Conservation (phyloP, 179 eudicot species). For the Carnegiea gigantea region DNA sequence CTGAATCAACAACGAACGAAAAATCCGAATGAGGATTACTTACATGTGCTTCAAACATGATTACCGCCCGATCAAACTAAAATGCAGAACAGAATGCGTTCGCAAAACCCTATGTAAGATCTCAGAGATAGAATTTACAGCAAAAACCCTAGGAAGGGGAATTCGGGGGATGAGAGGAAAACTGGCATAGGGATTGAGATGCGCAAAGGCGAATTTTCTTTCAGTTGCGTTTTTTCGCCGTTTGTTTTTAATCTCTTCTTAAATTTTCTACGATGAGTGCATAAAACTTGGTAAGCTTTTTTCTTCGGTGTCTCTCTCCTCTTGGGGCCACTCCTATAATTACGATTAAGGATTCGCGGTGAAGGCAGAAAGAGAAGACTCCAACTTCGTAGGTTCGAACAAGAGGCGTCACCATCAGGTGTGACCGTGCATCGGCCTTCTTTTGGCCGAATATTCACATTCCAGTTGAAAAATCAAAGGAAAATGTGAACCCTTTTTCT, state of each 20-base stretch:
- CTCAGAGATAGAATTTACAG: slow-evolving; percentile 15
- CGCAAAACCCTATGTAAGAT: slow-evolving; percentile 5
- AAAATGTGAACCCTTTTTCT: no score
- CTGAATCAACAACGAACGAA: slow-evolving; percentile 1
- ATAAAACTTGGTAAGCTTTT: neutral
- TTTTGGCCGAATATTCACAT: neutral
- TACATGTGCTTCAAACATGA: slow-evolving; percentile 38
- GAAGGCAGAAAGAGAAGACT: neutral
- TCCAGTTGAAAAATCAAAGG: neutral
- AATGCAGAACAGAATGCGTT: neutral
- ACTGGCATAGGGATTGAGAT: neutral
- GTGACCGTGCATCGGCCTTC: neutral
- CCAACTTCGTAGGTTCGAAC: slow-evolving; percentile 6
- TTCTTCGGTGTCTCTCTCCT: neutral
- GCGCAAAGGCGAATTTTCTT: neutral
- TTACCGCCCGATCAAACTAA: slow-evolving; percentile 11
- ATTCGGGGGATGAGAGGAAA: neutral
- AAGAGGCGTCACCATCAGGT: neutral
- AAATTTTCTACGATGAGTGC: neutral
- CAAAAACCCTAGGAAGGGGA: slow-evolving; percentile 17
- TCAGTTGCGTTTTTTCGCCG: slow-evolving; percentile 6
- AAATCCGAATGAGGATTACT: slow-evolving; percentile 14
- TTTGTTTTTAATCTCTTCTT: neutral
- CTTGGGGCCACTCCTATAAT: neutral
- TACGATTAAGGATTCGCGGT: neutral